phyloP scores from a whole-genome alignment of 1,284 basidiomycete genomes.

The Meripilus lineatus region DNA sequence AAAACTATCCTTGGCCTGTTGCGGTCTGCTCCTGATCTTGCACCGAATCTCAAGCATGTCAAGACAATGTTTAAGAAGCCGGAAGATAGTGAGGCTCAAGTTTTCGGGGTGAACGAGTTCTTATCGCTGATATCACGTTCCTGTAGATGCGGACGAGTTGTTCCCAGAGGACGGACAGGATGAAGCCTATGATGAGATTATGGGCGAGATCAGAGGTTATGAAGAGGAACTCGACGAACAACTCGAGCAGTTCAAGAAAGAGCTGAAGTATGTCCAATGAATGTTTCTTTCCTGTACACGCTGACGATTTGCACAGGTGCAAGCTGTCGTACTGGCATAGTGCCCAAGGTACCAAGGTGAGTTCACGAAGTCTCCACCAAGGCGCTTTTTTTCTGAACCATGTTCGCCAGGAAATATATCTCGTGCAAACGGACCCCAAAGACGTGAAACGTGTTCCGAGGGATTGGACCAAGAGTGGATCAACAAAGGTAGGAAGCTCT shows the following conservation, averaged over 20 bases:
- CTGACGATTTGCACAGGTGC: slow-evolving; percentile 29
- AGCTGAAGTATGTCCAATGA: slow-evolving; percentile 36
- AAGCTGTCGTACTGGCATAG: slow-evolving; percentile 82
- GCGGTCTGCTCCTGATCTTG: slow-evolving; percentile 76
- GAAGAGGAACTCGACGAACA: slow-evolving; percentile 69
- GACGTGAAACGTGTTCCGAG: slow-evolving; percentile 69
- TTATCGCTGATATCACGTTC: not conserved
- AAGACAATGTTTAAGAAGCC: slow-evolving; percentile 66
- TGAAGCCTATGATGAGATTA: slow-evolving; percentile 74
- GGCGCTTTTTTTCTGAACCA: not conserved
- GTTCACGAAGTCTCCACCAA: not conserved
- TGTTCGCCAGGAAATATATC: slow-evolving; percentile 72
- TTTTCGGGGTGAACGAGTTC: no score
- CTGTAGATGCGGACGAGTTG: slow-evolving; percentile 60
- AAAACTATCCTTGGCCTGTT: slow-evolving; percentile 72
- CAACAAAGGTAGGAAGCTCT: slow-evolving; percentile 62
- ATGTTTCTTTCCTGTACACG: slow-evolving; percentile 5
- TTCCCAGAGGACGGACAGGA: slow-evolving; percentile 81
- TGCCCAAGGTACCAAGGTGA: slow-evolving; percentile 72
- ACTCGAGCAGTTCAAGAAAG: slow-evolving; percentile 56
- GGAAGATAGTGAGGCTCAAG: slow-evolving; percentile 49
- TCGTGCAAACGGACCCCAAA: slow-evolving; percentile 66
- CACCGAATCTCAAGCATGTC: slow-evolving; percentile 66
- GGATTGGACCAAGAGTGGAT: slow-evolving; percentile 80
- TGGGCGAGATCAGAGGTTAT: slow-evolving; percentile 60